Conservation (phyloP, 495 filamentous ascomycete species). For the Neurospora sublineolata region DNA sequence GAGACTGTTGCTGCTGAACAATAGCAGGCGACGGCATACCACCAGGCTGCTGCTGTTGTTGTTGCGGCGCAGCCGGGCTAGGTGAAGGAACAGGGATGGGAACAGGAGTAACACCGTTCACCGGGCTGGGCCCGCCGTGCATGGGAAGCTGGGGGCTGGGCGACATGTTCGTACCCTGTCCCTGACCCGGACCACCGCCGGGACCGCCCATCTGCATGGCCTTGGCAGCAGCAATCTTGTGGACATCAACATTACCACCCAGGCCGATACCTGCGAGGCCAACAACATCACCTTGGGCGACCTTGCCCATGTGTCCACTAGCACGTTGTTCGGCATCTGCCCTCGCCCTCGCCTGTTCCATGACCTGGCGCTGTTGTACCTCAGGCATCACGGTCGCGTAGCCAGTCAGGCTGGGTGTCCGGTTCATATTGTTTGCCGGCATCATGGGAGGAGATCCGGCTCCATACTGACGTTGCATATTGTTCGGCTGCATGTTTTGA, state of each 20-base stretch:
- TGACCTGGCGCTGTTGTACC: slow-evolving; percentile 24
- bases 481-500: slow-evolving; percentile 9
- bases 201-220: slow-evolving; percentile 19
- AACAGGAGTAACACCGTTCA: slow-evolving; percentile 6
- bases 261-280: slow-evolving; percentile 28
- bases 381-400: slow-evolving; percentile 28
- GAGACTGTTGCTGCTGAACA: background rate
- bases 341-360: slow-evolving; percentile 36
- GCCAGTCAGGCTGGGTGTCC: slow-evolving; percentile 17
- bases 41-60: background rate
- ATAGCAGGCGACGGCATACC: background rate
- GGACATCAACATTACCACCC: slow-evolving; percentile 23
- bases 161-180: slow-evolving; percentile 8
- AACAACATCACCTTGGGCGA: slow-evolving; percentile 19
- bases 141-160: slow-evolving; percentile 10
- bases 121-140: background rate
- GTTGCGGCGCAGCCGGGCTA: background rate
- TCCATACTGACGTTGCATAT: slow-evolving; percentile 15
- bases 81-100: slow-evolving; percentile 3
- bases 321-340: slow-evolving; percentile 30
- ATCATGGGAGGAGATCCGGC: slow-evolving; percentile 12
- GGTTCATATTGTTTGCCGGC: slow-evolving; percentile 16
- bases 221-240: slow-evolving; percentile 25
- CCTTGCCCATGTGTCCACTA: slow-evolving; percentile 23
- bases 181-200: background rate